Evolutionary conservation across 768 basidiomycete species (phyloP), one percentile per base, ranked within the genome.

Genomic region (Lentinula lateritia): DNA sequence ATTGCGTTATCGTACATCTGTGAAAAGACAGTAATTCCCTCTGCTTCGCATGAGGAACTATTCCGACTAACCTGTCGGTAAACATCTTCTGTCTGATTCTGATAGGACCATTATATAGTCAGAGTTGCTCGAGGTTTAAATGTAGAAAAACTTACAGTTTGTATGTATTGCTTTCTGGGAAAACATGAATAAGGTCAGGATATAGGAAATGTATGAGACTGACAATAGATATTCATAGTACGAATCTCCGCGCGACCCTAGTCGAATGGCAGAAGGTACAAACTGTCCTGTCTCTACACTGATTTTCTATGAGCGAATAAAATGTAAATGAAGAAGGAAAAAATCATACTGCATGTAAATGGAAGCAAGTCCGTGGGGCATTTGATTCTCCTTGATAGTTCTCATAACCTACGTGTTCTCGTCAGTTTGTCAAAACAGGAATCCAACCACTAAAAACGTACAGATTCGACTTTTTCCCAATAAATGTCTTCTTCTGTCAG

Each of bases 1-100:
- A 97, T 95, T 4, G 94, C 86, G 53, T 88, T 82, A 68, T 88
- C 87, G 72, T 98, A 97, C 89, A 97, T 93, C 89, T 95, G 68
- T n/a, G 13, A 52, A 18, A 39, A 61, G 9, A 36, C 16, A 42
- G 38, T 5, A 18, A 35, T 18, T 34, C n/a, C 18, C 18, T 35
- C 23, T 50, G 36, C 28, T 34, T 16, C 6, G 50, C 7, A 16
- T 36, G 58, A 32, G 54, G 32, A 5, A 18, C 58, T 15, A 23
- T 55, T 62, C 32, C 1, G 39, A 67, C 82, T 68, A 66, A 91
- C 93, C 54, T 90, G 80, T 42, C 84, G 85, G 71, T 96, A 98
- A 1, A 90, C 82, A 2, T 68, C 66, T 70, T 98, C 94, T 12
- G 88, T 86, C 38, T 75, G 79, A 74, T 90, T 88, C 89, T 89